phyloP scores from a whole-genome alignment of 805 yeast species.

The Lachancea dasiensis region DNA sequence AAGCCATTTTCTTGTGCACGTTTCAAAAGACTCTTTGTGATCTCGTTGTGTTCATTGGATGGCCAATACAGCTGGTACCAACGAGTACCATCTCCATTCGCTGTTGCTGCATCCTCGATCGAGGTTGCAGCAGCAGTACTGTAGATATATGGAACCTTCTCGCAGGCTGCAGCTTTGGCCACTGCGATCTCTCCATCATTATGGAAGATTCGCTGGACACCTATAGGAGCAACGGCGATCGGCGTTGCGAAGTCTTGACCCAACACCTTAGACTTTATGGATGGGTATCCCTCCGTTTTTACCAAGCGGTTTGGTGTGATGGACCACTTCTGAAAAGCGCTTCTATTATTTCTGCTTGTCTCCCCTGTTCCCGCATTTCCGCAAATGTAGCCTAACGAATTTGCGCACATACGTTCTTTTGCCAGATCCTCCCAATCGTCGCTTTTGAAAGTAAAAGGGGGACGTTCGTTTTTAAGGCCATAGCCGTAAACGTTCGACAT shows the following conservation, averaged over 20 bases:
- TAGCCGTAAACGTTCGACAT: conserved; percentile 14
- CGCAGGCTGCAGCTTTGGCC: conserved; percentile 22
- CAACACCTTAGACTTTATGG: conserved; percentile 13
- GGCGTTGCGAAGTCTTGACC: conserved; percentile 20
- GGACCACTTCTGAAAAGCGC: conserved; percentile 15
- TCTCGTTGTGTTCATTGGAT: conserved; percentile 6
- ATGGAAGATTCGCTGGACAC: conserved; percentile 24
- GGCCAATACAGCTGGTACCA: conserved; percentile 11
- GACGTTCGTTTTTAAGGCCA: conserved; percentile 14
- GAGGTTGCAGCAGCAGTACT: conserved; percentile 19
- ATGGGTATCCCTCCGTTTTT: conserved; percentile 11
- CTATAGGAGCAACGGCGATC: conserved; percentile 23
- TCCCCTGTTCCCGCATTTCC: conserved; percentile 15
- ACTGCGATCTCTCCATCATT: conserved; percentile 23
- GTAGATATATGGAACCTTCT: conserved; percentile 23
- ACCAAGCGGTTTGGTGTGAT: conserved; percentile 13
- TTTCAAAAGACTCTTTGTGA: conserved; percentile 6
- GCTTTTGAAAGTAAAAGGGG: conserved; percentile 14
- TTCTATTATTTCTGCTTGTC: conserved; percentile 11
- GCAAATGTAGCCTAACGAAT: conserved; percentile 15
- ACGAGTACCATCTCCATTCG: conserved; percentile 8
- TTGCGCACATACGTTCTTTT: conserved; percentile 12
- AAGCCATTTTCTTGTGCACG: conserved; percentile 7
- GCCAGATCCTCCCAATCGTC: conserved; percentile 14
- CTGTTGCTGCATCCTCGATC: conserved; percentile 8